These are phyloP conservation scores for Sphagnurus paluster DNA, from an alignment of 1,284 basidiomycete species.

Conservation along the genomic window DNA sequence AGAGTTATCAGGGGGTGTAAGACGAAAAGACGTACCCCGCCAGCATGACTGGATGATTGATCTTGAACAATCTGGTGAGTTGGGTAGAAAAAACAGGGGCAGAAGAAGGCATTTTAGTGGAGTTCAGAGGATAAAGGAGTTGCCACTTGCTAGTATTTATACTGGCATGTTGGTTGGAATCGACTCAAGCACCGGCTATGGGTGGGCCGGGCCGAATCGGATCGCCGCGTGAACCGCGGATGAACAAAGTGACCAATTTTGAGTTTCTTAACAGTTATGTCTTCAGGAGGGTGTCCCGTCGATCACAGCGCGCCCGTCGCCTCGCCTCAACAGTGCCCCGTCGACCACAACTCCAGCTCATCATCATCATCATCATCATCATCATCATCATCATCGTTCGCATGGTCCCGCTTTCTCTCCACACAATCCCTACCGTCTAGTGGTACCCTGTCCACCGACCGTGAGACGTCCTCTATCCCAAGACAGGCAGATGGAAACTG, in stretches of 20 bases:
- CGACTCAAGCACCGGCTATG: neutral
- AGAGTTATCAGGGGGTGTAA: too few species aligned
- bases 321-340: slow-evolving; percentile 43
- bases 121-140: slow-evolving; percentile 7
- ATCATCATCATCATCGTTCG: too few species aligned
- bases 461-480: slow-evolving; percentile 90
- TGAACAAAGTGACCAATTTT: too few species aligned
- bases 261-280: slow-evolving; percentile 16
- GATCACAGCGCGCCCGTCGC: slow-evolving; percentile 37
- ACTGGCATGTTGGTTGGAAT: neutral
- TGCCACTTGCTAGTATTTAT: slow-evolving; percentile 14
- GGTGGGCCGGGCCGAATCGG: slow-evolving; percentile 9
- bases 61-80: slow-evolving; percentile 69
- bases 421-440: slow-evolving; percentile 29
- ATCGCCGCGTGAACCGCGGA: slow-evolving; percentile 12
- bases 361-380: too few species aligned
- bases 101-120: slow-evolving; percentile 52
- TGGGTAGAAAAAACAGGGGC: slow-evolving; percentile 60
- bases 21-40: slow-evolving; percentile 32
- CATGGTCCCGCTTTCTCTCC: slow-evolving; percentile 54
- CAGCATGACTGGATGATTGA: slow-evolving; percentile 82
- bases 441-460: slow-evolving; percentile 54
- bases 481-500: slow-evolving; percentile 72
- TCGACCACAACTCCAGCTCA: slow-evolving; percentile 54
- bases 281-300: slow-evolving; percentile 58